Percentiles rank a stretch among this genome's conserved stretches.
These are phyloP conservation scores for Neopestalotiopsis sp. DNA, from an alignment of 2,329 filamentous ascomycete genomes.

Conservation along the genomic window DNA sequence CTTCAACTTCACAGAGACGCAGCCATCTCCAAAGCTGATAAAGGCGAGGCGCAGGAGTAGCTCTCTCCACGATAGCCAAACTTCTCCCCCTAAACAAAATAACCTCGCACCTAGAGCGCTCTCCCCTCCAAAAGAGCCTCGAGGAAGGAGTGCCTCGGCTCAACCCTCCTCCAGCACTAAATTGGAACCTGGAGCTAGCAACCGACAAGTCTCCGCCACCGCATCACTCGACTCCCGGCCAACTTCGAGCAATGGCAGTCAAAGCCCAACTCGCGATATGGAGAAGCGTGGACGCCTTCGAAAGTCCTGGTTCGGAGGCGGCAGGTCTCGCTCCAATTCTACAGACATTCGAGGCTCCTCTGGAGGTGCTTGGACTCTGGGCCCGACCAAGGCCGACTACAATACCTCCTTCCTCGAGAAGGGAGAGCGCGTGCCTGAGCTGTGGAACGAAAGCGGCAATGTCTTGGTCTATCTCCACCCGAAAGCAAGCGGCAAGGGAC, in stretches of 20 bases:
- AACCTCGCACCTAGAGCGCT: conserved; percentile 24
- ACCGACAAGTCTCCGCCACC: conserved; percentile 37
- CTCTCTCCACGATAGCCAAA: conserved; percentile 29
- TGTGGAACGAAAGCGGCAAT: conserved; percentile 68
- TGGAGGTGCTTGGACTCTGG: conserved; percentile 60
- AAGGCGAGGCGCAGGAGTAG: conserved; percentile 35
- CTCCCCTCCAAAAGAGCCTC: conserved; percentile 38
- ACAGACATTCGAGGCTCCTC: conserved; percentile 36
- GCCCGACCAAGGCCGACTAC: conserved; percentile 60
- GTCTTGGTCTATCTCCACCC: conserved; percentile 64
- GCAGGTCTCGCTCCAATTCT: conserved; percentile 58
- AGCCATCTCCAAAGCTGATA: conserved; percentile 32
- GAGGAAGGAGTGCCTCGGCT: conserved; percentile 55
- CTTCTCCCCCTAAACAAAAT: conserved; percentile 24
- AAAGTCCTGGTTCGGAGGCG: conserved; percentile 60
- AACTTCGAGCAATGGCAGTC: conserved; percentile 45
- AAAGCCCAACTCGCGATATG: conserved; percentile 46
- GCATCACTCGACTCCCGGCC: conserved; percentile 33
- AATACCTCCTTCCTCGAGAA: conserved; percentile 57
- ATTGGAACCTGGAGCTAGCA: conserved; percentile 32
- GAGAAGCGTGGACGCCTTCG: conserved; percentile 50
- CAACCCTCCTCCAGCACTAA: conserved; percentile 45
- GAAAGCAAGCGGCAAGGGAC: conserved; percentile 52
- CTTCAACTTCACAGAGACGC: conserved; percentile 33
- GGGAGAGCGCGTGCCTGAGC: conserved; percentile 67